Evolutionary conservation across 768 basidiomycete species (phyloP), one percentile per base, ranked within the genome.

Genomic region (Trametes cinnabarina): DNA sequence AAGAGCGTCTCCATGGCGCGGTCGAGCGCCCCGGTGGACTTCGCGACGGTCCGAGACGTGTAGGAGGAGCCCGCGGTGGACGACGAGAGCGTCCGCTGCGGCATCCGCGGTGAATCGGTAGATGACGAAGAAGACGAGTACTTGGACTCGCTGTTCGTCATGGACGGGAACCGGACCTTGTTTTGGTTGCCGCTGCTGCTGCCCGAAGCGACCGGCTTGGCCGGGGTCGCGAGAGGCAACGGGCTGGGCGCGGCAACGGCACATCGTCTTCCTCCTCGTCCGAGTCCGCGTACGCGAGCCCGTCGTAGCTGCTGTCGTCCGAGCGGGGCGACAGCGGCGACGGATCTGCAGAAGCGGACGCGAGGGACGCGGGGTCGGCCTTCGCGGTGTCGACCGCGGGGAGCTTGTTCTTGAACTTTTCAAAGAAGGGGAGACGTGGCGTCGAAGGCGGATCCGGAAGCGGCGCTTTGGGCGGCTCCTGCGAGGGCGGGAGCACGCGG

Each of bases 351-450:
- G 51, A 41, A 20, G 22, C 25, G 7, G 58, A 42, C 1, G 40
- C 25, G 9, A 58, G 42, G 2, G 40, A 53, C 6, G 58, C 42
- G 30, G 30, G 30, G 30, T 32, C 12, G 7, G 30, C 30, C 51
- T 26, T 56, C 22, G 47, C 35, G 14, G 59, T 58, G 42, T 66
- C 63, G 34, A 65, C 60, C 51, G 61, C 55, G 19, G 67, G 58
- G 40, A 67, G 60, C 47, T 68, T 59, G 66, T 70, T 58, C 69
- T 79, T 80, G 65, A 79, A 75, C 62, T 81, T 81, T 55, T 86
- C 84, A 61, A 87, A 80, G 68, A 87, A 81, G 9, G 82, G 80
- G 59, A 86, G 71, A 4, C 76, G 71, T 14, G 66, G 66, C 17
- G 68, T 62, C 15, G 66, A 60, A 7, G 66, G 66, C 17, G 53